A percentile compares a stretch with the other conserved stretches of the same genome.
Evolutionary conservation across 805 yeast genomes (phyloP).

Genomic region (Wickerhamiella sergipiensis): DNA sequence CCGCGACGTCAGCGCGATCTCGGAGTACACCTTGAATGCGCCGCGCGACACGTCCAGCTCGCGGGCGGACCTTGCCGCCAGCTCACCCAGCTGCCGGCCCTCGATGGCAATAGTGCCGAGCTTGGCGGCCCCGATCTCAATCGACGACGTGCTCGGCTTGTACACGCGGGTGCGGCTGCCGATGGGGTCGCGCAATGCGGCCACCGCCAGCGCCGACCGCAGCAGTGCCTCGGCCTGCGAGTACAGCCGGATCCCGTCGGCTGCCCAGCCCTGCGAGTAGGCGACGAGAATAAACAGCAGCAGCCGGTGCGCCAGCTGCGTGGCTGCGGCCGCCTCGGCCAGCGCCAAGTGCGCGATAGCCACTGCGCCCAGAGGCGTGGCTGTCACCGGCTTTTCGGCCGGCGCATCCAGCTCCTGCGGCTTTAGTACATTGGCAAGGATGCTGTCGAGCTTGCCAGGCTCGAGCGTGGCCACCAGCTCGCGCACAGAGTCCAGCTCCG

Average conservation of each 20-base stretch:
- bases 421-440: not conserved
- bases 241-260: conserved; percentile 3
- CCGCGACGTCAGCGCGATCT: not conserved
- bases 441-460: conserved; percentile 3
- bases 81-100: conserved; percentile 2
- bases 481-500: not conserved
- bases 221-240: conserved; percentile 3
- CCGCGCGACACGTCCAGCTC: not conserved
- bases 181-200: conserved; percentile 1
- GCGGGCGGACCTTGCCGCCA: conserved; percentile 6
- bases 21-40: not conserved
- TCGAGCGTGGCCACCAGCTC: not conserved
- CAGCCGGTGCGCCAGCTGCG: not conserved
- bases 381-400: not conserved
- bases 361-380: conserved; percentile 9
- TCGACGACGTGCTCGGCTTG: not conserved
- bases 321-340: not conserved
- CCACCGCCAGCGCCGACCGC: conserved; percentile 2
- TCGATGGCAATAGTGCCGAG: not conserved
- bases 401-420: not conserved
- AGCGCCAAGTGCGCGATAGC: conserved; percentile 3
- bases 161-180: not conserved
- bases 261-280: conserved; percentile 15
- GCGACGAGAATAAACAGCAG: conserved; percentile 7
- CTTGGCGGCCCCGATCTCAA: not conserved